Conservation (phyloP, 2,329 filamentous ascomycete genomes). For the Pseudopithomyces maydicus region DNA sequence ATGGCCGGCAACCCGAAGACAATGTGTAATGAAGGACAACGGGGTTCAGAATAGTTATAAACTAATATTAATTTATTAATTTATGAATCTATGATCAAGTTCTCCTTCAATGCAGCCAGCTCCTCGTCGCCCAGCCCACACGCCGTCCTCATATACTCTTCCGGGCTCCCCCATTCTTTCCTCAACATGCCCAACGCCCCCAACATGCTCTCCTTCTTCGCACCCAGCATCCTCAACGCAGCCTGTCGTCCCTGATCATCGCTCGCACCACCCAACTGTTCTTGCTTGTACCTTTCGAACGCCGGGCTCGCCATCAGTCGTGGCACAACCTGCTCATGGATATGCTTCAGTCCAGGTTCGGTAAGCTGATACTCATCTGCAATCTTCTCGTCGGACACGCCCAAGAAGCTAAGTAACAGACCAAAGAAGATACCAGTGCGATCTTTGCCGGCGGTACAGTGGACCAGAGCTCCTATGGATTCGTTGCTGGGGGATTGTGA, state of each 20-base stretch:
- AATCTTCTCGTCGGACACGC: constrained; percentile 61
- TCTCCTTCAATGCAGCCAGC: constrained; percentile 54
- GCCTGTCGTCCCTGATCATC: constrained; percentile 28
- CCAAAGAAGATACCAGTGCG: constrained; percentile 74
- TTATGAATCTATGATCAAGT: constrained; percentile 26
- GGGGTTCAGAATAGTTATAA: no score
- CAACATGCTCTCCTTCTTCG: constrained; percentile 57
- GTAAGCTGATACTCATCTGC: constrained; percentile 73
- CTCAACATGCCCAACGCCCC: constrained; percentile 60
- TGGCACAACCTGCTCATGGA: constrained; percentile 55
- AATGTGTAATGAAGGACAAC: no score
- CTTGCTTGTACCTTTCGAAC: constrained; percentile 30
- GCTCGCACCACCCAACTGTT: constrained; percentile 13
- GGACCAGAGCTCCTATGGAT: constrained; percentile 63
- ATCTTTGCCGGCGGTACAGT: constrained; percentile 81
- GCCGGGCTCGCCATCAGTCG: constrained; percentile 50
- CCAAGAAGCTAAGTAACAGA: constrained; percentile 67
- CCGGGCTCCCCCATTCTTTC: constrained; percentile 65
- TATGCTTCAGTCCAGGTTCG: constrained; percentile 60
- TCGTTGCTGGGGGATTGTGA: background rate
- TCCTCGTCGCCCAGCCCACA: constrained; percentile 63
- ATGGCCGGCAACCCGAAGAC: background rate
- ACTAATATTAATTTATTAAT: no score
- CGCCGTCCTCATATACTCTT: constrained; percentile 64
- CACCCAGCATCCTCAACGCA: constrained; percentile 43